Evolutionary conservation across 2,329 filamentous ascomycete genomes (phyloP).

Genomic region (Penicillium thymicola): DNA sequence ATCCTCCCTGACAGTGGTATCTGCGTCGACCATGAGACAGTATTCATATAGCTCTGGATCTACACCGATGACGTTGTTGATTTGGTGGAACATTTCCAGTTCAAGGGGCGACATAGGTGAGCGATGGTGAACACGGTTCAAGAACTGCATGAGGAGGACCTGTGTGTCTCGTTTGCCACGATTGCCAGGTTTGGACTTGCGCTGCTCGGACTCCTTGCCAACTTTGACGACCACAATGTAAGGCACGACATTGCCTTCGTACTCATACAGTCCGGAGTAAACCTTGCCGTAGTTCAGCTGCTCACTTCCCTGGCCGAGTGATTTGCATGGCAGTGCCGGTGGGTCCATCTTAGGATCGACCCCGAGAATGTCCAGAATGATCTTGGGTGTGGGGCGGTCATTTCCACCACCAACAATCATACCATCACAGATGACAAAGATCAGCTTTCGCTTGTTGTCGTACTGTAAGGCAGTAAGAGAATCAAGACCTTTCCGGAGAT

Average conservation of each 20-base stretch:
- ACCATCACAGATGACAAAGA: slow-evolving; percentile 90
- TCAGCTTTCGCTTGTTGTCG: slow-evolving; percentile 94
- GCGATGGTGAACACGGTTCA: slow-evolving; percentile 95
- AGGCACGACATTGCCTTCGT: slow-evolving; percentile 93
- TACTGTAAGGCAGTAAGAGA: slow-evolving; percentile 93
- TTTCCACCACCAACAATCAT: slow-evolving; percentile 99
- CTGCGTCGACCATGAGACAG: slow-evolving; percentile 93
- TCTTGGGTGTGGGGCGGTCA: slow-evolving; percentile 89
- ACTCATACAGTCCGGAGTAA: slow-evolving; percentile 96
- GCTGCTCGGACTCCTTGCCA: slow-evolving; percentile 92
- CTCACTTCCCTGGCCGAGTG: slow-evolving; percentile 80
- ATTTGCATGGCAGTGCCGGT: slow-evolving; percentile 89
- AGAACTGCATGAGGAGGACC: slow-evolving; percentile 91
- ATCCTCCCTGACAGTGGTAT: slow-evolving; percentile 90
- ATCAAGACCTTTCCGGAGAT: slow-evolving; percentile 85
- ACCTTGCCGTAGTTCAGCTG: slow-evolving; percentile 99
- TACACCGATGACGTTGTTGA: slow-evolving; percentile 98
- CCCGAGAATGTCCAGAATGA: slow-evolving; percentile 93
- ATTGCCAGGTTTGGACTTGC: slow-evolving; percentile 89
- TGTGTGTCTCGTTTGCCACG: slow-evolving; percentile 98
- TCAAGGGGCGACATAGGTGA: slow-evolving; percentile 93
- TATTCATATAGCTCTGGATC: slow-evolving; percentile 98
- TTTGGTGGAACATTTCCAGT: slow-evolving; percentile 97
- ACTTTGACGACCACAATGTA: slow-evolving; percentile 96
- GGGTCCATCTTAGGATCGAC: slow-evolving; percentile 97